These are phyloP conservation scores for Begonia masoniana DNA, from an alignment of 306 rosid genomes.

Conservation along the genomic window DNA sequence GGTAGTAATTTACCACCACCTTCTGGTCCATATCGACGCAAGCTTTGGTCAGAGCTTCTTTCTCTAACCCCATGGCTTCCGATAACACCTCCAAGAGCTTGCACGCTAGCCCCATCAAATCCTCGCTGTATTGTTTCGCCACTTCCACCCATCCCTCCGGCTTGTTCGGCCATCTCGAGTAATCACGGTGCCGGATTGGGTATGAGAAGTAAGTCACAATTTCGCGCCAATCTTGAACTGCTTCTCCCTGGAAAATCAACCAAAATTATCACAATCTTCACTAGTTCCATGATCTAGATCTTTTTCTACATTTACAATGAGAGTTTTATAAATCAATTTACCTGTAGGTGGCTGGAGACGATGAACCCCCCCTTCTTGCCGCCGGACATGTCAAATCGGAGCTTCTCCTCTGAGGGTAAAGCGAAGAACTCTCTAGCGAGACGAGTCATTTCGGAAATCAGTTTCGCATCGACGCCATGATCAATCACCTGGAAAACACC, in stretches of 20 bases:
- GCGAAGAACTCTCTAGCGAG: conserved; percentile 47
- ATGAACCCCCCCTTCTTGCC: conserved; percentile 85
- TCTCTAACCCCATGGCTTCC: conserved; percentile 77
- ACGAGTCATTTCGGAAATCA: conserved; percentile 42
- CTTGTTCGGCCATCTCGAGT: conserved; percentile 74
- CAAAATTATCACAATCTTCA: background rate
- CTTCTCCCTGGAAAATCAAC: conserved; percentile 40
- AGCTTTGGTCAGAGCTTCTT: conserved; percentile 48
- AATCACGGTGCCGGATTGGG: conserved; percentile 37
- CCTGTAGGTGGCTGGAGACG: conserved; percentile 74
- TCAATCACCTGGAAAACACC: conserved; percentile 74
- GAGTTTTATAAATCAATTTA: conserved; percentile 6
- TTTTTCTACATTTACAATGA: background rate
- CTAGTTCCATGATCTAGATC: background rate
- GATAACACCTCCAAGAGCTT: conserved; percentile 57
- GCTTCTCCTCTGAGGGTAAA: conserved; percentile 59
- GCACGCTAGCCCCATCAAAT: conserved; percentile 50
- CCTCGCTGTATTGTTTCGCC: conserved; percentile 58
- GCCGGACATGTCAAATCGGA: conserved; percentile 71
- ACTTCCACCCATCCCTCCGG: conserved; percentile 48
- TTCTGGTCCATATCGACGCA: conserved; percentile 89
- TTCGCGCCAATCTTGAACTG: conserved; percentile 68
- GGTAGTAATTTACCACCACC: conserved; percentile 60
- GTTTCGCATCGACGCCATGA: conserved; percentile 46
- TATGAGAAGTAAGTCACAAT: conserved; percentile 51